Evolutionary conservation across 176 grass and related monocot species (phyloP).

Genomic region (Rhynchospora breviuscula): DNA sequence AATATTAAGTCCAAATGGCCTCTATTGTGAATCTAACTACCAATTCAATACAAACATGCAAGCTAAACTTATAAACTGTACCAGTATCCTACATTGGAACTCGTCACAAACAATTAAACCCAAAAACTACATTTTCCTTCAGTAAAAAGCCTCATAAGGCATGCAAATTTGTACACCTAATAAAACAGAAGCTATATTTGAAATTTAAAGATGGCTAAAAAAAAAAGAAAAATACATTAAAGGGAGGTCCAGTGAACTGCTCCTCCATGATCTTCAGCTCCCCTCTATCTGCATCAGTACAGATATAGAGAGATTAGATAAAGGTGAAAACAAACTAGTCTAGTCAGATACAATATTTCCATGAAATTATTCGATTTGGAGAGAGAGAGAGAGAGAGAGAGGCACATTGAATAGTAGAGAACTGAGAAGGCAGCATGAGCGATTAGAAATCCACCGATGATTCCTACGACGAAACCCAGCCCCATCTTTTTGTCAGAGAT

Average conservation of each 20-base stretch:
- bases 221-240: slow-evolving; percentile 32
- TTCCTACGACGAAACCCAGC: slow-evolving; percentile 62
- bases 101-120: neutral
- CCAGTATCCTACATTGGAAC: neutral
- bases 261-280: slow-evolving; percentile 90
- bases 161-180: neutral
- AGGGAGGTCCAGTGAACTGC: slow-evolving; percentile 63
- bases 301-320: neutral
- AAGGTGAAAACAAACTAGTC: neutral
- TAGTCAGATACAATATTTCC: neutral
- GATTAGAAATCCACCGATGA: slow-evolving; percentile 74
- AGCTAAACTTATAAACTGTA: neutral
- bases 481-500: slow-evolving; percentile 35
- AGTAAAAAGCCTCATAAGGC: neutral
- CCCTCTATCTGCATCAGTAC: slow-evolving; percentile 49
- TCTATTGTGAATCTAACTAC: neutral
- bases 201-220: neutral
- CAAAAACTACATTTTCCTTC: neutral
- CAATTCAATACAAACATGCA: neutral
- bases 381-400: neutral
- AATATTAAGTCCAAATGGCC: neutral
- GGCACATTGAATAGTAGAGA: slow-evolving; percentile 84
- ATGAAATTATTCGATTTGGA: neutral
- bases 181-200: neutral
- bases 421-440: slow-evolving; percentile 76